phyloP scores from a whole-genome alignment of 306 rosid genomes.

The Lathyrus tuberosus region DNA sequence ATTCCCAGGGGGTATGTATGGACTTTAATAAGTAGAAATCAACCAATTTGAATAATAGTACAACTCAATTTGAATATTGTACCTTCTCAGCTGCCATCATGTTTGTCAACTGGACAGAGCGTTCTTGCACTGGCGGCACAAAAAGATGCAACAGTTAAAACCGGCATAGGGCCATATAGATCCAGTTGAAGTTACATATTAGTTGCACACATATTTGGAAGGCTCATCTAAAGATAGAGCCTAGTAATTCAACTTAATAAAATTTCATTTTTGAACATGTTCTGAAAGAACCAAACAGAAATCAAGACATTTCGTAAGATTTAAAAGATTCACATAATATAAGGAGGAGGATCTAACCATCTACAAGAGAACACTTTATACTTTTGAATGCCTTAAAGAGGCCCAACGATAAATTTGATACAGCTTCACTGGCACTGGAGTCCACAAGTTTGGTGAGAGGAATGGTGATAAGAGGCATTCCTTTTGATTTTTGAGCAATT shows the following conservation, averaged over 20 bases:
- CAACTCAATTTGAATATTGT: slow-evolving; percentile 25
- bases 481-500: slow-evolving; percentile 81
- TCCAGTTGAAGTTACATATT: slow-evolving; percentile 18
- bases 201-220: background rate
- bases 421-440: slow-evolving; percentile 63
- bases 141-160: slow-evolving; percentile 46
- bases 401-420: slow-evolving; percentile 58
- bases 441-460: slow-evolving; percentile 67
- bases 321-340: slow-evolving; percentile 20
- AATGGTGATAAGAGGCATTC: slow-evolving; percentile 80
- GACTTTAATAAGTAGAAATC: too few species aligned
- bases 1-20: too few species aligned
- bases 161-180: slow-evolving; percentile 26
- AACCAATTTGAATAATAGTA: too few species aligned
- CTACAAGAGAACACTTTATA: slow-evolving; percentile 42
- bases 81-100: slow-evolving; percentile 65
- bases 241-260: background rate
- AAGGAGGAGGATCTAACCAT: slow-evolving; percentile 50
- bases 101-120: slow-evolving; percentile 49
- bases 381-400: slow-evolving; percentile 65
- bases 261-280: slow-evolving; percentile 12
- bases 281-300: slow-evolving; percentile 29
- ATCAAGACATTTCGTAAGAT: background rate
- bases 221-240: background rate
- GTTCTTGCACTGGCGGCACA: slow-evolving; percentile 58